A percentile compares a stretch with the other conserved stretches of the same genome.
Conservation (phyloP, 805 yeast species). For the Metschnikowia noctiluminum region DNA sequence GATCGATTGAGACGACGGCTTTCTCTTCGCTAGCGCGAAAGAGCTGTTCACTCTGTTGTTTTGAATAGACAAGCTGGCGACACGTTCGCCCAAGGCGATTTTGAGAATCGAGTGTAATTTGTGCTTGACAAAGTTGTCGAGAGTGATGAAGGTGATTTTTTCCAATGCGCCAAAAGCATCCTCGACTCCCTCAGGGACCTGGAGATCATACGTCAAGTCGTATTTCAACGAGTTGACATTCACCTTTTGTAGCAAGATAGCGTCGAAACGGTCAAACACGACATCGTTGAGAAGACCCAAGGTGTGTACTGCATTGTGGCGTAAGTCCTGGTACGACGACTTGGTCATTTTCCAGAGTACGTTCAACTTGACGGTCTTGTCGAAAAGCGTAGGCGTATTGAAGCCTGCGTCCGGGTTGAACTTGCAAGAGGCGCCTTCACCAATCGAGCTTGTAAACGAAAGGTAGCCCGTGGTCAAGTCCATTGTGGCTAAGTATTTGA, state of each 20-base stretch:
- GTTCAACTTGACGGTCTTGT: slow-evolving; percentile 72
- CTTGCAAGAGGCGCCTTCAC: slow-evolving; percentile 40
- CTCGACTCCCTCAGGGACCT: slow-evolving; percentile 38
- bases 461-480: slow-evolving; percentile 65
- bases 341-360: slow-evolving; percentile 76
- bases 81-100: slow-evolving; percentile 55
- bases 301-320: slow-evolving; percentile 66
- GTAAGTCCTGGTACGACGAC: slow-evolving; percentile 59
- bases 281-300: slow-evolving; percentile 69
- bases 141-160: slow-evolving; percentile 66
- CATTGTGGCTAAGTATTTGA: slow-evolving; percentile 76
- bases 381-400: slow-evolving; percentile 71
- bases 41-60: slow-evolving; percentile 20
- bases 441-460: slow-evolving; percentile 58
- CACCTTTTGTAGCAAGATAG: slow-evolving; percentile 65
- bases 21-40: slow-evolving; percentile 52
- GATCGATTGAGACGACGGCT: slow-evolving; percentile 38
- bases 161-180: slow-evolving; percentile 64
- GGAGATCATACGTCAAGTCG: slow-evolving; percentile 60
- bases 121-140: slow-evolving; percentile 61
- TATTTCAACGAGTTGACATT: slow-evolving; percentile 54
- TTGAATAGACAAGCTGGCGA: slow-evolving; percentile 34
- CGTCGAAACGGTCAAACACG: slow-evolving; percentile 77
- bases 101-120: slow-evolving; percentile 57
- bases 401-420: slow-evolving; percentile 56